Conservation (phyloP, 228 moss, liverwort and hornwort species). For the Sphagnum fallax region DNA sequence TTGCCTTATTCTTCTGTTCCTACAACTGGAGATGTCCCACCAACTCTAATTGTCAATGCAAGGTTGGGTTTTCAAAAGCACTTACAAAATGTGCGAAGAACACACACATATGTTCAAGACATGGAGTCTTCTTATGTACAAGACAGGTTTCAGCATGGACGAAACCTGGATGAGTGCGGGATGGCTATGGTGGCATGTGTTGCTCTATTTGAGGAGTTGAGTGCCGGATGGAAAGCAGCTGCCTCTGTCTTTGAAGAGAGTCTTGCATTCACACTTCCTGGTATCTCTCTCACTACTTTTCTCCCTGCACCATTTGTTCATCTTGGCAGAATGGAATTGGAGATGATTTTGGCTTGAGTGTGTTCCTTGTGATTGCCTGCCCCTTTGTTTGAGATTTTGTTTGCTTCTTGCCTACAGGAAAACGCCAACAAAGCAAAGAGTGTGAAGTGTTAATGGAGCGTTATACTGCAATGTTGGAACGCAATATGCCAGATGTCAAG, state of each 20-base stretch:
- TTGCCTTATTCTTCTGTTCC: constrained; percentile 32
- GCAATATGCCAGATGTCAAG: constrained; percentile 32
- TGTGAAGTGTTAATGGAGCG: constrained; percentile 74
- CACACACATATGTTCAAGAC: constrained; percentile 33
- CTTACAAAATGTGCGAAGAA: constrained; percentile 56
- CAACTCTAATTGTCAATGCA: constrained; percentile 50
- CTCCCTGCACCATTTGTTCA: background rate
- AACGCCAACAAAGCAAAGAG: constrained; percentile 68
- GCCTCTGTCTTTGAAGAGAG: constrained; percentile 75
- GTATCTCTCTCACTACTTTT: constrained; percentile 14
- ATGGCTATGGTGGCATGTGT: constrained; percentile 74
- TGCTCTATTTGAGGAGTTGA: constrained; percentile 76
- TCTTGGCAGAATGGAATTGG: background rate
- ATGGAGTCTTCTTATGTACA: constrained; percentile 14
- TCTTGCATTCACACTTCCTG: constrained; percentile 81
- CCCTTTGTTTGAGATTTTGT: background rate
- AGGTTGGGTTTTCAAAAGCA: constrained; percentile 77
- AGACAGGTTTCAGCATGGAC: constrained; percentile 28
- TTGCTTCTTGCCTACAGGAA: constrained; percentile 24
- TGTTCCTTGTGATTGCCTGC: too few relatives aligned
- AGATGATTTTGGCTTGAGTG: background rate
- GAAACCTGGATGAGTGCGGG: constrained; percentile 57
- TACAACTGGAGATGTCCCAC: constrained; percentile 31
- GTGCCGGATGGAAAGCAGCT: constrained; percentile 73
- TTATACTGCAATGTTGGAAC: constrained; percentile 58